These are phyloP conservation scores for Exophiala xenobiotica DNA, from an alignment of 2,329 filamentous ascomycete genomes.

Conservation along the genomic window DNA sequence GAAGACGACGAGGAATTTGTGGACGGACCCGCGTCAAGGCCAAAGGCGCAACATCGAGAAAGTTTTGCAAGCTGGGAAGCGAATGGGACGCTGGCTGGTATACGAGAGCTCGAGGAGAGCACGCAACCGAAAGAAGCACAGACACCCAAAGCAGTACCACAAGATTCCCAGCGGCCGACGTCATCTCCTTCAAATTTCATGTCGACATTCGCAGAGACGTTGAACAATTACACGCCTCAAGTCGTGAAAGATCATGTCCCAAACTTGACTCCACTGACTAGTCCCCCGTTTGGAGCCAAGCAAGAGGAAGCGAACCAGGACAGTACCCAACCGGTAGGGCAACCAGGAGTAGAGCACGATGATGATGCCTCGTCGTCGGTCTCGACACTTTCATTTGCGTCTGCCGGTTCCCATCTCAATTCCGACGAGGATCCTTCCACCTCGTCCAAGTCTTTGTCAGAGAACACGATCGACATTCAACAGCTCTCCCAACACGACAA, in stretches of 20 bases:
- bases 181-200: conserved; percentile 14
- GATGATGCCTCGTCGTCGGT: conserved; percentile 30
- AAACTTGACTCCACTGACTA: conserved; percentile 4
- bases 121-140: conserved; percentile 12
- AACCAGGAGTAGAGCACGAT: conserved; percentile 13
- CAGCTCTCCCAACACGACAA: conserved; percentile 38
- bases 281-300: background rate
- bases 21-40: conserved; percentile 16
- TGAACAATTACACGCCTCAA: conserved; percentile 55
- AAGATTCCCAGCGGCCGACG: conserved; percentile 1
- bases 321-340: background rate
- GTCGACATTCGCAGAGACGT: conserved; percentile 37
- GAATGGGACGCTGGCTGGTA: conserved; percentile 31
- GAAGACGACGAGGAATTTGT: conserved; percentile 44
- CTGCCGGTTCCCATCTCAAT: conserved; percentile 33
- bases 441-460: conserved; percentile 22
- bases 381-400: conserved; percentile 33
- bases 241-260: conserved; percentile 46
- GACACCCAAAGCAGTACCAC: background rate
- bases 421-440: conserved; percentile 19
- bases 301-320: background rate
- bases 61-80: conserved; percentile 31
- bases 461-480: conserved; percentile 17
- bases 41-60: conserved; percentile 17
- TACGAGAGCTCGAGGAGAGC: conserved; percentile 25